Base-by-base conservation (phyloP, 805 yeast species). In the Zygosaccharomyces kombuchaensis region DNA sequence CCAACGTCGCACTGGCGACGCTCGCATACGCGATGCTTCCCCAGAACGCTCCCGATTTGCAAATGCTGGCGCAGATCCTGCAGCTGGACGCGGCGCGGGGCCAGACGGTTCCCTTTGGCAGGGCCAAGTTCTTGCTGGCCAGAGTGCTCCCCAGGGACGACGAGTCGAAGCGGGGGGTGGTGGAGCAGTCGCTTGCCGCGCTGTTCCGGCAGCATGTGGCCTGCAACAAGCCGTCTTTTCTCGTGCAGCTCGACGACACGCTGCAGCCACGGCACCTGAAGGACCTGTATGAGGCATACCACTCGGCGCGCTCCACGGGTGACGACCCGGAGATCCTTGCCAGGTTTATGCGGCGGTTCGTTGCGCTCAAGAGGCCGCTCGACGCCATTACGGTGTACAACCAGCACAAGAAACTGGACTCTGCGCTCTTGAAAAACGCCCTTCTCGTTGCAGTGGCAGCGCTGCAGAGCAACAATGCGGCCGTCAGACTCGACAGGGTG, bases 1-100 rank as follows among this genome's bases (percentile, higher is more conserved):
- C 48, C 30, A 58, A 58, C 40, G 42, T 54, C 17, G 55, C 57
- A 1, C 29, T 55, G 16, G 54, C 63, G 3, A 50, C 59, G 8
- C 40, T 61, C 21, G 62, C 65, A 6, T 63, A 63, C 42, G 45
- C 62, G 17, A 29, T 50, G 36, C 35, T 63, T 27, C 58, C 60
- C 6, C 56, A 48, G 10, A 49, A 56, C 32, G 40, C 32, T 14
- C 58, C 61, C 8, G 53, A 55, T 41, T 22, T 57, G 6, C 19
- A 54, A 5, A 53, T 54, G 29, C 45, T 62, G 26, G 35, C 52
- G n/a, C 59, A 56, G 29, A 51, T 62, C 23, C 44, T 62, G 30
- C 61, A 59, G 40, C 43, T 47, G 32, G 52, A 54, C 27, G 35
- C 45, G 22, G 42, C 30, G 13, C 30, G 39, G 19, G 48, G 49